Evolutionary conservation across 2,329 filamentous ascomycete genomes (phyloP).

Genomic region (Ophiostoma sp.): DNA sequence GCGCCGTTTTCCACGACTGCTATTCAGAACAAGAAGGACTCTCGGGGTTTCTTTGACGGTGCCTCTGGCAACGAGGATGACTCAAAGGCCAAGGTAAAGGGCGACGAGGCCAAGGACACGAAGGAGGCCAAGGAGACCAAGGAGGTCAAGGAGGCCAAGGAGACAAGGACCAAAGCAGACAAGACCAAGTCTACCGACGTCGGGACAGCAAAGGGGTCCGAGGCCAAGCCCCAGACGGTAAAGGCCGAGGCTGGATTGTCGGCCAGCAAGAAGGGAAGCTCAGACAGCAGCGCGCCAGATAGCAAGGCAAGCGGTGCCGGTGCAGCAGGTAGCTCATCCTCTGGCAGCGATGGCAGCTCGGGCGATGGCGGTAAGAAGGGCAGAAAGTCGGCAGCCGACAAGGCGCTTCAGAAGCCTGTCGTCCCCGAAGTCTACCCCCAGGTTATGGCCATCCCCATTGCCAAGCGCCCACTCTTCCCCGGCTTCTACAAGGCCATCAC

Average conservation of each 20-base stretch:
- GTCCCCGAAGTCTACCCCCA: constrained; percentile 96
- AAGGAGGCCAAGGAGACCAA: constrained; percentile 18
- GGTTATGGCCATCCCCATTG: constrained; percentile 94
- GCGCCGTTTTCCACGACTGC: constrained; percentile 23
- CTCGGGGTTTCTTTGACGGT: constrained; percentile 27
- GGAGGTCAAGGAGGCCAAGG: constrained; percentile 4
- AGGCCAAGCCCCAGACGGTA: constrained; percentile 32
- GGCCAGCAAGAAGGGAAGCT: constrained; percentile 35
- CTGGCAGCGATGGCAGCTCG: constrained; percentile 46
- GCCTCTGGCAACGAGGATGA: constrained; percentile 16
- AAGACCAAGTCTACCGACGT: constrained; percentile 16
- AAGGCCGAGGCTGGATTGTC: constrained; percentile 34
- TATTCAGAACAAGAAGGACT: constrained; percentile 25
- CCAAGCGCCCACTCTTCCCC: constrained; percentile 86
- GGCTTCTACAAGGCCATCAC: constrained; percentile 99
- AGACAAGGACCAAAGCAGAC: constrained; percentile 12
- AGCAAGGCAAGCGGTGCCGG: constrained; percentile 38
- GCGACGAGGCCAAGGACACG: constrained; percentile 20
- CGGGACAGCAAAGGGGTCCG: constrained; percentile 21
- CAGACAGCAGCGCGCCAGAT: constrained; percentile 42
- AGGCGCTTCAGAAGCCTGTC: constrained; percentile 75
- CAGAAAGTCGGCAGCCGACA: constrained; percentile 61
- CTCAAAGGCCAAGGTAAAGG: constrained; percentile 26
- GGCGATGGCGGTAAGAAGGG: constrained; percentile 66
- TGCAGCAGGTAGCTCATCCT: constrained; percentile 2